A percentile compares a stretch with the other conserved stretches of the same genome.
Conservation (phyloP, 192 early-diverging fungal genomes). For the Ambispora gerdemannii region DNA sequence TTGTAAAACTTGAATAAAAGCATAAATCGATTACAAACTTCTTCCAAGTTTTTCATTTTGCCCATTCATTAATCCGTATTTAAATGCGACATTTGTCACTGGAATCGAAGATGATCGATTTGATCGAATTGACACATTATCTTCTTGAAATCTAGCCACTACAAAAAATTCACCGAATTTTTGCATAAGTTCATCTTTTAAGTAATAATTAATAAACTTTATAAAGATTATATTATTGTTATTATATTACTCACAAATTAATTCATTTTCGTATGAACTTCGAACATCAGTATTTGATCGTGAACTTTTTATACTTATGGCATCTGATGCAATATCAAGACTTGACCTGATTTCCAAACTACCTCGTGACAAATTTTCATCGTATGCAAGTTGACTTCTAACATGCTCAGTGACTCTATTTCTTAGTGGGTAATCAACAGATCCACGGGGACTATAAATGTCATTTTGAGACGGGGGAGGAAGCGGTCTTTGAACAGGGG, state of each 20-base stretch:
- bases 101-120: background rate
- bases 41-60: slow-evolving; percentile 11
- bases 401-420: background rate
- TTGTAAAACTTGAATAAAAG: slow-evolving; percentile 5
- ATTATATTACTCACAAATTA: background rate
- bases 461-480: background rate
- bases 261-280: background rate
- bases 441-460: too few relatives aligned
- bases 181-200: background rate
- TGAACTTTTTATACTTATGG: slow-evolving; percentile 2
- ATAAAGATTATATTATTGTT: background rate
- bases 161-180: too few relatives aligned
- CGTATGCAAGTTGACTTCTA: background rate
- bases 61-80: background rate
- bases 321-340: background rate
- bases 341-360: background rate
- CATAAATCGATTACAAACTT: slow-evolving; percentile 7
- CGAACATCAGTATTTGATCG: background rate
- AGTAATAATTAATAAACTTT: background rate
- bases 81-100: background rate
- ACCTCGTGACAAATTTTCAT: background rate
- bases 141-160: background rate
- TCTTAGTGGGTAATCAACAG: too few relatives aligned
- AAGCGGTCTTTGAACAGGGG: slow-evolving; percentile 31
- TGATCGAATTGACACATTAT: slow-evolving; percentile 18